These are phyloP conservation scores for Trametes villosa DNA, from an alignment of 768 basidiomycete species.

Conservation along the genomic window DNA sequence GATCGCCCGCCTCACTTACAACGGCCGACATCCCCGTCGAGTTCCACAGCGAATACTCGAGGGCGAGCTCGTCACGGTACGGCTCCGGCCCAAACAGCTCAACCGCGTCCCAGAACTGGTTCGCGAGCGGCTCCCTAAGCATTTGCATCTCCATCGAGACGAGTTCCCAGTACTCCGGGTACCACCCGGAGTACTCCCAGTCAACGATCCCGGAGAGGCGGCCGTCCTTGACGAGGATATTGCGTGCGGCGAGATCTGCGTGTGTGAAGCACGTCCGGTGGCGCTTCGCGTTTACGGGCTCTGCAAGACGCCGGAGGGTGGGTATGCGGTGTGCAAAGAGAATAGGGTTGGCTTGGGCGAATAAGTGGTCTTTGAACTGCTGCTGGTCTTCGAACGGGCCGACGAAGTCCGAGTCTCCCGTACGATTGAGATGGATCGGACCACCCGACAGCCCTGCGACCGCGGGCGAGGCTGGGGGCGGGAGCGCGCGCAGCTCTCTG, in stretches of 20 bases:
- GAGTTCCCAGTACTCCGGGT: slow-evolving; percentile 34
- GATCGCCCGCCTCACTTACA: neutral
- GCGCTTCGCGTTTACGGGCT: neutral
- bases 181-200: slow-evolving; percentile 34
- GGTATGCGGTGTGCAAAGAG: neutral
- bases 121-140: neutral
- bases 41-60: slow-evolving; percentile 6
- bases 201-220: slow-evolving; percentile 28
- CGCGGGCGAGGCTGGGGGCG: neutral
- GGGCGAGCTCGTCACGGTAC: slow-evolving; percentile 1
- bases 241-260: slow-evolving; percentile 28
- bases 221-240: slow-evolving; percentile 29
- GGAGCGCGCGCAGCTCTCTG: slow-evolving; percentile 7
- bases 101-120: slow-evolving; percentile 11
- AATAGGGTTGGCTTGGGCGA: neutral
- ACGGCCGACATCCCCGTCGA: neutral
- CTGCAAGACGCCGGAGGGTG: slow-evolving; percentile 1
- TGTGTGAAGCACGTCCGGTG: slow-evolving; percentile 29
- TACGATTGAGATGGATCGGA: neutral
- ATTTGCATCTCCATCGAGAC: slow-evolving; percentile 12
- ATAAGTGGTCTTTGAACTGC: slow-evolving; percentile 5
- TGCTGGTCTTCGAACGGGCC: slow-evolving; percentile 5
- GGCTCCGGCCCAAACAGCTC: neutral
- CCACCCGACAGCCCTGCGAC: neutral
- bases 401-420: neutral